Evolutionary conservation across 2,329 filamentous ascomycete genomes (phyloP).

Genomic region (Drechslera avenae): DNA sequence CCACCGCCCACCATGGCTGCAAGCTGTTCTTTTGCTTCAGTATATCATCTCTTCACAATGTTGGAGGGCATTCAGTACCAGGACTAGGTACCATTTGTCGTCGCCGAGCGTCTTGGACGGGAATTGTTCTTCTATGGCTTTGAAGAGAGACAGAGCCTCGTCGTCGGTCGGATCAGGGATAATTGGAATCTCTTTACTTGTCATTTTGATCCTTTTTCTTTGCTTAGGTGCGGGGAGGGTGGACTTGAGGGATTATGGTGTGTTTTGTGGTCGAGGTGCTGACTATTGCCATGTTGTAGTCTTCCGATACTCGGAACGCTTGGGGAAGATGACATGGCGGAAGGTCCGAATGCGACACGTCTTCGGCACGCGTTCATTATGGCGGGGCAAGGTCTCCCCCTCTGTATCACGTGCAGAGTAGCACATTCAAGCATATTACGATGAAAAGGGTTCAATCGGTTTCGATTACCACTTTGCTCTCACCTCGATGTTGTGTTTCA

Average conservation of each 20-base stretch:
- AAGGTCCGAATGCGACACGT: background rate
- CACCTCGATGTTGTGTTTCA: no score
- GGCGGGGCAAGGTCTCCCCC: background rate
- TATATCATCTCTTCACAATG: background rate
- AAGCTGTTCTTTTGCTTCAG: slow-evolving; percentile 29
- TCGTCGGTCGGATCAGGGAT: slow-evolving; percentile 44
- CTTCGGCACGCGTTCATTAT: background rate
- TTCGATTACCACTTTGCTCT: no score
- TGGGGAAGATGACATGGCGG: background rate
- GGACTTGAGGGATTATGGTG: background rate
- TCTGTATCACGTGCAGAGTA: background rate
- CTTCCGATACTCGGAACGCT: background rate
- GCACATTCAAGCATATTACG: background rate
- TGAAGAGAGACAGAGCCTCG: slow-evolving; percentile 51
- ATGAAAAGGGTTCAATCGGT: no score
- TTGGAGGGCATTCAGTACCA: slow-evolving; percentile 31
- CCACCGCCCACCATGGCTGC: slow-evolving; percentile 57
- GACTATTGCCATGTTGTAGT: background rate
- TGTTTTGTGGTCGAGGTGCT: no score
- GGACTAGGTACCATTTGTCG: slow-evolving; percentile 55
- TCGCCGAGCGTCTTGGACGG: slow-evolving; percentile 50
- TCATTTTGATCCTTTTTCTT: slow-evolving; percentile 9
- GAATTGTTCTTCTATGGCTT: slow-evolving; percentile 51
- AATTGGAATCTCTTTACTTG: slow-evolving; percentile 17
- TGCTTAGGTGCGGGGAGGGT: background rate